Conservation (phyloP, 2,329 filamentous ascomycete genomes). For the Aspergillus carbonarius region DNA sequence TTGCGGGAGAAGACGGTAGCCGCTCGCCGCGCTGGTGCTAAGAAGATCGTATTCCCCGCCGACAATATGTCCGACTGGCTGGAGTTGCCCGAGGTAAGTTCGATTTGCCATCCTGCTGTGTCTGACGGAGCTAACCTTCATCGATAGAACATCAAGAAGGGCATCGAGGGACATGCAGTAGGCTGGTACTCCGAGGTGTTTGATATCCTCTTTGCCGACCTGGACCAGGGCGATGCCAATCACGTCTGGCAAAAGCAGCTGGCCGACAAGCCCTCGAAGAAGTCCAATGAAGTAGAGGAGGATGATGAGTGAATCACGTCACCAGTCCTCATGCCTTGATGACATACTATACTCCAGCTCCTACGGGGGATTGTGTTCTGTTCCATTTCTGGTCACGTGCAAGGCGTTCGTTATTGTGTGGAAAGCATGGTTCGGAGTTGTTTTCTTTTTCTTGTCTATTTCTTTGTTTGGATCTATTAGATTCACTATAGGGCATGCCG, state of each 20-base stretch:
- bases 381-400: slow-evolving; percentile 28
- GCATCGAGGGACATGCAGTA: slow-evolving; percentile 86
- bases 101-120: slow-evolving; percentile 2
- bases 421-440: slow-evolving; percentile 38
- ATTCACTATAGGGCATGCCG: not conserved
- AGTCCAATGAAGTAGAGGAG: slow-evolving; percentile 26
- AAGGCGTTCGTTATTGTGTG: slow-evolving; percentile 35
- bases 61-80: slow-evolving; percentile 98
- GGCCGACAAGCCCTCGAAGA: slow-evolving; percentile 53
- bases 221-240: slow-evolving; percentile 73
- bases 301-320: slow-evolving; percentile 27
- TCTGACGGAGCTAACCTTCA: slow-evolving; percentile 18
- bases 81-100: slow-evolving; percentile 87
- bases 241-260: slow-evolving; percentile 67
- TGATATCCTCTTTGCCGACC: slow-evolving; percentile 78
- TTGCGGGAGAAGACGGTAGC: slow-evolving; percentile 96
- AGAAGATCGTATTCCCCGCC: slow-evolving; percentile 88
- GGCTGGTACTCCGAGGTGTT: slow-evolving; percentile 96
- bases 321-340: slow-evolving; percentile 10
- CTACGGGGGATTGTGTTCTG: slow-evolving; percentile 12
- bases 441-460: slow-evolving; percentile 8
- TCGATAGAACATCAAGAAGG: slow-evolving; percentile 90
- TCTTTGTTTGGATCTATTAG: slow-evolving; percentile 9
- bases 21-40: slow-evolving; percentile 85
- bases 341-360: slow-evolving; percentile 20